Evolutionary conservation across 352 stramenopile species (phyloP), one percentile per base, ranked within the genome.

Genomic region (Thalassiosira mediterranea): DNA sequence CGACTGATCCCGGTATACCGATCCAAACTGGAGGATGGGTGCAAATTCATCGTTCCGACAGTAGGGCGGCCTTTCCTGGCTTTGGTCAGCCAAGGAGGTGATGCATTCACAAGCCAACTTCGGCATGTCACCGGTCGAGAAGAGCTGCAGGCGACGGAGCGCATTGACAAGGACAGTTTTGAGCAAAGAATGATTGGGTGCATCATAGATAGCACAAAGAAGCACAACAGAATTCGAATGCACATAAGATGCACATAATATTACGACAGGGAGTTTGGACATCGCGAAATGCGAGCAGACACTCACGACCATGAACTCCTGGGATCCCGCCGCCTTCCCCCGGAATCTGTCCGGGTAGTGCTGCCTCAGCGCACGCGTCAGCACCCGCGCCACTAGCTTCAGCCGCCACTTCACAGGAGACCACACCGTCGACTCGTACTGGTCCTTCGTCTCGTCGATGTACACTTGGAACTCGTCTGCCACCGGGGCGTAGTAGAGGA

Each of bases 221-320:
- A n/a, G n/a, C n/a, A n/a, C n/a, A n/a, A n/a, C n/a, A n/a, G n/a
- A n/a, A n/a, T n/a, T n/a, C n/a, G n/a, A n/a, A n/a, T n/a, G n/a
- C n/a, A n/a, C n/a, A n/a, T n/a, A n/a, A n/a, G n/a, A n/a, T n/a
- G n/a, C n/a, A n/a, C n/a, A n/a, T n/a, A n/a, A n/a, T n/a, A n/a
- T n/a, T n/a, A n/a, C n/a, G n/a, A n/a, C n/a, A n/a, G n/a, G n/a
- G n/a, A n/a, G n/a, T n/a, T n/a, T n/a, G n/a, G n/a, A n/a, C n/a
- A n/a, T n/a, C n/a, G n/a, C n/a, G n/a, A n/a, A n/a, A n/a, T n/a
- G n/a, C n/a, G n/a, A n/a, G n/a, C n/a, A n/a, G n/a, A n/a, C n/a
- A n/a, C n/a, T n/a, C n/a, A n/a, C n/a, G n/a, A n/a, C n/a, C n/a
- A 75, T 57, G 21, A 75, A 67, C 29, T 75, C 65, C 38, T 52